Base-by-base conservation (phyloP, 441 rosid genomes). In the Adansonia gregorii region DNA sequence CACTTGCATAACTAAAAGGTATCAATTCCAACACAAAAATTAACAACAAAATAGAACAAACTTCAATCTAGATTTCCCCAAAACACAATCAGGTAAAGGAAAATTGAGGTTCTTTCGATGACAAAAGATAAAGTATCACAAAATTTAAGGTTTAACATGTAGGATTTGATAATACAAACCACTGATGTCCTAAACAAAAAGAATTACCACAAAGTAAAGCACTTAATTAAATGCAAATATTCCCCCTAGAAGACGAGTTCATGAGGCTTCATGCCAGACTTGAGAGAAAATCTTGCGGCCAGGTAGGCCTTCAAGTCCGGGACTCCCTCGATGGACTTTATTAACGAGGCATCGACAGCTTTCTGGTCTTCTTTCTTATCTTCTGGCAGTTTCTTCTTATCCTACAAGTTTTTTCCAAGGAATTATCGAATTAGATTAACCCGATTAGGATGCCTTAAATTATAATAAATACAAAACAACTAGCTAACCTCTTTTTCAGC, bases 381-480 rank as follows among this genome's bases (percentile, higher is more conserved):
- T 84, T 9, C 41, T 0, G 87, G 86, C 19, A 86, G 67, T 78
- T 49, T 76, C 43, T 86, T 85, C 82, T 86, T 85, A 76, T 78
- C 88, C 88, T 86, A 60, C 1, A 54, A 60, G 39, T 24, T 8
- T 24, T 1, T n/a, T 39, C 8, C 39, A 60, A 12, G 14, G 61
- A 35, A 27, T 31, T 1, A 69, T 52, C 61, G 10, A 54, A 35
- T 54, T 31, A 54, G 10, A 35, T 8, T 2, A n/a, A 35, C 14
- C 15, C 0, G 3, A n/a, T 0, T 68, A 8, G 46, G 12, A 59
- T 0, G 2, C 45, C 14, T 70, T 51, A 31, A 51, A 24, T 15
- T 8, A n/a, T 8, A 27, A 8, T 70, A 51, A 52, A 52, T 27
- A 9, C 15, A 51, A 31, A 15, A 59, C 65, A 49, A 20, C 78